Conservation (phyloP, 1,139 yeast species). For the Citeromyces siamensis region DNA sequence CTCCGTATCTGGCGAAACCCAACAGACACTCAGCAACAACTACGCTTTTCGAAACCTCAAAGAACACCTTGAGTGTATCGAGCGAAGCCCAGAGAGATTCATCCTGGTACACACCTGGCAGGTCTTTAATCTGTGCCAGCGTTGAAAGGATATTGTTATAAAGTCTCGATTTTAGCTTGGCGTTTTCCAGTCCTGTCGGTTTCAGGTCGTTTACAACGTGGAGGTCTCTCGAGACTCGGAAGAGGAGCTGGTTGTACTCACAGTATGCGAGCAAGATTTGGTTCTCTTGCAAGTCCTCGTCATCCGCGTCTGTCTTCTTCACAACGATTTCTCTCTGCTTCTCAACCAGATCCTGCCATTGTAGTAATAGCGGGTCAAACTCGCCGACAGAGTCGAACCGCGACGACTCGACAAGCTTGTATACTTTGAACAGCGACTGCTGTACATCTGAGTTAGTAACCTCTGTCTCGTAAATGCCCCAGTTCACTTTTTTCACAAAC, state of each 20-base stretch:
- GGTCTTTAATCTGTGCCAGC: constrained; percentile 48
- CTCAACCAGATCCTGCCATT: constrained; percentile 45
- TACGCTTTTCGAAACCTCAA: constrained; percentile 27
- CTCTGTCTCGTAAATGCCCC: neutral
- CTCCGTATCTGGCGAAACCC: constrained; percentile 29
- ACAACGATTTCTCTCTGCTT: constrained; percentile 39
- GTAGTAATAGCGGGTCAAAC: constrained; percentile 33
- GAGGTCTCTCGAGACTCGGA: constrained; percentile 63
- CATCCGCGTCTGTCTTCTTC: constrained; percentile 25
- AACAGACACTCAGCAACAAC: constrained; percentile 39
- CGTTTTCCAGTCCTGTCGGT: constrained; percentile 19
- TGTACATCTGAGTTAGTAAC: neutral
- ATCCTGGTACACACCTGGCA: constrained; percentile 89
- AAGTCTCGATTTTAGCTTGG: constrained; percentile 35
- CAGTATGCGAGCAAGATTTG: constrained; percentile 69
- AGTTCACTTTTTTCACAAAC: constrained; percentile 16
- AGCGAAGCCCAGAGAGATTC: constrained; percentile 51
- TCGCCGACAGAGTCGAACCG: neutral
- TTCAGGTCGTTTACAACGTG: constrained; percentile 24
- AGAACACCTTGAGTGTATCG: constrained; percentile 34
- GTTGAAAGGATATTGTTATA: constrained; percentile 36
- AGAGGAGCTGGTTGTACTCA: constrained; percentile 52
- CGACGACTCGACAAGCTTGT: neutral
- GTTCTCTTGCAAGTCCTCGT: constrained; percentile 51
- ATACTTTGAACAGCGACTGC: neutral